Conservation (phyloP, 75 land plant genomes). For the Azolla pinnata region DNA sequence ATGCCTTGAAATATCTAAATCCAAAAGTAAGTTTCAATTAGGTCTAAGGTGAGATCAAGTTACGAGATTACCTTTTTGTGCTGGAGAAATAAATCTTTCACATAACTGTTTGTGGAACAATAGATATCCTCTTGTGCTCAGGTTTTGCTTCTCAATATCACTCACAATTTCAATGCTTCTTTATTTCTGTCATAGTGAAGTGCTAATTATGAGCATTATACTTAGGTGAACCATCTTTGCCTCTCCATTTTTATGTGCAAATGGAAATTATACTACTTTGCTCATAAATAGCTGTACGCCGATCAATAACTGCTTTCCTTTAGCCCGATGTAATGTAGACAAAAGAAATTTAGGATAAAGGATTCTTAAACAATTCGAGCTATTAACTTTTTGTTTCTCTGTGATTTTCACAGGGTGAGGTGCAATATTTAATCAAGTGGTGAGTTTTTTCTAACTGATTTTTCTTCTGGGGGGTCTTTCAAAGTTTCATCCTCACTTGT, state of each 20-base stretch:
- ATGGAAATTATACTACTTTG: too few relatives aligned
- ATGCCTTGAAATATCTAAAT: too few relatives aligned
- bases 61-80: neutral
- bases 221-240: too few relatives aligned
- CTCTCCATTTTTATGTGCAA: too few relatives aligned
- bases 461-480: neutral
- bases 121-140: neutral
- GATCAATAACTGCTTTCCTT: neutral
- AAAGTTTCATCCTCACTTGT: neutral
- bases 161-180: too few relatives aligned
- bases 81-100: neutral
- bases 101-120: neutral
- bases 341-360: neutral
- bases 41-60: too few relatives aligned
- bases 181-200: too few relatives aligned
- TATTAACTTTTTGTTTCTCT: neutral
- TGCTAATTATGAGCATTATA: too few relatives aligned
- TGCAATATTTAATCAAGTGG: slow-evolving; percentile 88
- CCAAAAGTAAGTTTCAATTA: too few relatives aligned
- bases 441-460: slow-evolving; percentile 16
- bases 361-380: too few relatives aligned
- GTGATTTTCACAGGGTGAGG: slow-evolving; percentile 38
- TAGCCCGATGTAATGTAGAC: neutral
- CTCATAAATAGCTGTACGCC: too few relatives aligned
- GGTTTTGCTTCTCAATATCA: neutral